Percentiles rank a stretch among this genome's conserved stretches.
These are phyloP conservation scores for Eucalyptus viminalis DNA, from an alignment of 345 rosid genomes.

Conservation along the genomic window DNA sequence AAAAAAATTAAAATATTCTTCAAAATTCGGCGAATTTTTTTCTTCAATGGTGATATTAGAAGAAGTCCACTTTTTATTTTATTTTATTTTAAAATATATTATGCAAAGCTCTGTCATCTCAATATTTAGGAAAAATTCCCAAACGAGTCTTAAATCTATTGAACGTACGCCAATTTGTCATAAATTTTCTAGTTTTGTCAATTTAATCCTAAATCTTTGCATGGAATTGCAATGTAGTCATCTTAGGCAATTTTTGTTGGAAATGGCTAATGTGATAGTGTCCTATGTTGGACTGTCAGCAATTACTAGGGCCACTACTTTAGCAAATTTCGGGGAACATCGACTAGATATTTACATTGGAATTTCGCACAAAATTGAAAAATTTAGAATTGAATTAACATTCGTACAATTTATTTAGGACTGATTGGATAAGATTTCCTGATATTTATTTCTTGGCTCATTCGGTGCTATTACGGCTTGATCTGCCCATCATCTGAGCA, in stretches of 20 bases:
- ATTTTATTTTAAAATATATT: no score
- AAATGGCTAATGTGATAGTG: not conserved
- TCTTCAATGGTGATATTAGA: not conserved
- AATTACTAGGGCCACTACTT: not conserved
- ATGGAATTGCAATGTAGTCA: not conserved
- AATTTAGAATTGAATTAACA: not conserved
- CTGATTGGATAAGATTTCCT: not conserved
- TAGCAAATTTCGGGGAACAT: not conserved
- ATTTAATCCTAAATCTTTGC: not conserved
- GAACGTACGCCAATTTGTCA: no score
- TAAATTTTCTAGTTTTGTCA: not conserved
- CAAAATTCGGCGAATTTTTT: not conserved
- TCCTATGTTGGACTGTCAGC: not conserved
- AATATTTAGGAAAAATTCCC: not conserved
- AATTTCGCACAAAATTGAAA: not conserved
- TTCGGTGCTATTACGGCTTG: not conserved
- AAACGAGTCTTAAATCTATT: not conserved
- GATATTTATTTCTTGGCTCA: not conserved
- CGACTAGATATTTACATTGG: not conserved
- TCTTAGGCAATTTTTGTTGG: rapidly evolving
- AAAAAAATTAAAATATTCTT: no score
- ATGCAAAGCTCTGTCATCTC: not conserved
- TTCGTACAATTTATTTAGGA: rapidly evolving
- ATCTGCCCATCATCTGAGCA: not conserved
- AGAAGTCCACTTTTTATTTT: not conserved